Evolutionary conservation across 352 stramenopile genomes (phyloP).

Genomic region (Pythium pyrilobum): DNA sequence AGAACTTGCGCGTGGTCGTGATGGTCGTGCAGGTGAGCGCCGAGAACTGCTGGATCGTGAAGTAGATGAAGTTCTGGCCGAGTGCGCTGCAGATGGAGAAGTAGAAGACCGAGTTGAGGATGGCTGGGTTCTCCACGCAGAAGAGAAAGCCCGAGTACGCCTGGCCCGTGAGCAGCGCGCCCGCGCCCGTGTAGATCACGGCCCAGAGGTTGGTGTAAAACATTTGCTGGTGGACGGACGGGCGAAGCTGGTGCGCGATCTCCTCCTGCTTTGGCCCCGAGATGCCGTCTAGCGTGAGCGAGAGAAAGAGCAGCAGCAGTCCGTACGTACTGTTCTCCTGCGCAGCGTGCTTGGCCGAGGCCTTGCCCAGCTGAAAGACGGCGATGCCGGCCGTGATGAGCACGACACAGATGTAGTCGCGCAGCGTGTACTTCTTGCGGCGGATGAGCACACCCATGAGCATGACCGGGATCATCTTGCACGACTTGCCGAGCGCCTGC

Average conservation of each 20-base stretch:
- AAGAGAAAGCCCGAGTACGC: conserved; percentile 67
- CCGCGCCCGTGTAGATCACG: conserved; percentile 77
- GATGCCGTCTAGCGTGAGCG: conserved; percentile 93
- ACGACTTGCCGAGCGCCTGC: conserved; percentile 97
- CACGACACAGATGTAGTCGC: conserved; percentile 88
- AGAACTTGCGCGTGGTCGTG: conserved; percentile 99
- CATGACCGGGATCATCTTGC: conserved; percentile 99
- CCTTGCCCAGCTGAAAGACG: conserved; percentile 87
- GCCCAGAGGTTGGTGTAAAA: conserved; percentile 89
- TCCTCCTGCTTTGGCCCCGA: conserved; percentile 96
- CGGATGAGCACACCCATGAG: conserved; percentile 90
- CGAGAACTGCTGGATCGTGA: conserved; percentile 97
- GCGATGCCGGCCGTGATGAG: conserved; percentile 90
- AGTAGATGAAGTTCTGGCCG: conserved; percentile 99
- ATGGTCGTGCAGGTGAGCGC: conserved; percentile 98
- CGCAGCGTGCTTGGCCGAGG: conserved; percentile 56
- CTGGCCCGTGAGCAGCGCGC: conserved; percentile 71
- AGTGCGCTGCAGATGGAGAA: conserved; percentile 95
- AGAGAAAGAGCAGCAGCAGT: conserved; percentile 86
- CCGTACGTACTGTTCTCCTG: conserved; percentile 90
- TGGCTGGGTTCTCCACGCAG: conserved; percentile 78
- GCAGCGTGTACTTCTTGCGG: conserved; percentile 87
- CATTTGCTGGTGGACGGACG: conserved; percentile 88
- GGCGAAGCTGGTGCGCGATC: conserved; percentile 64
- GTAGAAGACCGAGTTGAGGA: conserved; percentile 85